These are phyloP conservation scores for Candida nemodendra DNA, from an alignment of 805 yeast genomes.

Conservation along the genomic window DNA sequence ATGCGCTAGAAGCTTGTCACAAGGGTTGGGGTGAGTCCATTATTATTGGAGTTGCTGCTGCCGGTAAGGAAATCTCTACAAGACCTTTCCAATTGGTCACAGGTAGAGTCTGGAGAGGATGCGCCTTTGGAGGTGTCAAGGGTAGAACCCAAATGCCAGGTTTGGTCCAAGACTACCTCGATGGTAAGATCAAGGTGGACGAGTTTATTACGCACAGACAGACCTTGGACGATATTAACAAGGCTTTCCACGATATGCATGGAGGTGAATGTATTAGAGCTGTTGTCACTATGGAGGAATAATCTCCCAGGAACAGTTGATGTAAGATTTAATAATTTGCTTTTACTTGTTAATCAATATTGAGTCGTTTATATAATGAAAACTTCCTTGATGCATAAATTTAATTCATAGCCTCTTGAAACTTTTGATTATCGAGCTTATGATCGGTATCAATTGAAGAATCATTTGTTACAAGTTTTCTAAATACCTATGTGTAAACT, in stretches of 20 bases:
- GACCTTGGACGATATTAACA: conserved; percentile 71
- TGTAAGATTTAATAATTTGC: neutral
- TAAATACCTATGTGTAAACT: too few relatives aligned
- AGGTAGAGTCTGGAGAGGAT: conserved; percentile 98
- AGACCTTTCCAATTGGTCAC: conserved; percentile 99
- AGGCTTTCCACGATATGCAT: conserved; percentile 94
- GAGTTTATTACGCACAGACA: conserved; percentile 94
- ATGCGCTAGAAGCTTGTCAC: conserved; percentile 95
- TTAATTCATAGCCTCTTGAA: too few relatives aligned
- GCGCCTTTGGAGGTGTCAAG: conserved; percentile 99
- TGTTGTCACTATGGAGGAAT: conserved; percentile 45
- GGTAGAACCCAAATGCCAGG: conserved; percentile 95
- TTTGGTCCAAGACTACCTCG: conserved; percentile 79
- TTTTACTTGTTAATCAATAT: neutral
- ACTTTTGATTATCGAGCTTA: too few relatives aligned
- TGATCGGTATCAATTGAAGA: too few relatives aligned
- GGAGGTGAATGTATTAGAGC: conserved; percentile 93
- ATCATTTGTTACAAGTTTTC: too few relatives aligned
- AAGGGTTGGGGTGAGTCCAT: conserved; percentile 98
- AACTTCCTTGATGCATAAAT: neutral
- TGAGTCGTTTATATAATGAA: neutral
- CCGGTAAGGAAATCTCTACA: conserved; percentile 94
- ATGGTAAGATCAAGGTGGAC: conserved; percentile 82
- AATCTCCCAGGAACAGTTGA: conserved; percentile 1
- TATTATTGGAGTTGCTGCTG: conserved; percentile 97